Evolutionary conservation across 495 filamentous ascomycete genomes (phyloP).

Genomic region (Poronia punctata): DNA sequence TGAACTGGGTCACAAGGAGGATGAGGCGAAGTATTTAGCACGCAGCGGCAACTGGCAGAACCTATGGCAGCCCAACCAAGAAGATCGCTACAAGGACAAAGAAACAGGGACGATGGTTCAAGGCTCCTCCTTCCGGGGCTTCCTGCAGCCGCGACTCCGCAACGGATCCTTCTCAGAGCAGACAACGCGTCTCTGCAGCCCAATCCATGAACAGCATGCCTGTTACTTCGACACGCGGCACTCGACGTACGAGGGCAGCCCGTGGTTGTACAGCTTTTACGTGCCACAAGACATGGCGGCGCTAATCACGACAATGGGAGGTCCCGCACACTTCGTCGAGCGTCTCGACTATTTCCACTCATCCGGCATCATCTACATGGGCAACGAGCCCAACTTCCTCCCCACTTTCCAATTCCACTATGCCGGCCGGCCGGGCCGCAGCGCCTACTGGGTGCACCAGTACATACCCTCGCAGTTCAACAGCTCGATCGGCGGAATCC

Average conservation of each 20-base stretch:
- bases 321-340: slow-evolving; percentile 47
- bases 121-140: slow-evolving; percentile 52
- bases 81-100: slow-evolving; percentile 26
- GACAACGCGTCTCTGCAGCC: slow-evolving; percentile 58
- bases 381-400: slow-evolving; percentile 69
- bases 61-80: slow-evolving; percentile 41
- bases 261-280: slow-evolving; percentile 67
- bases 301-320: slow-evolving; percentile 53
- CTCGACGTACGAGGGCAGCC: slow-evolving; percentile 64
- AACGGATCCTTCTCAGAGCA: slow-evolving; percentile 63
- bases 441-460: slow-evolving; percentile 50
- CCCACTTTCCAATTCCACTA: slow-evolving; percentile 70
- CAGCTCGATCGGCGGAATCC: slow-evolving; percentile 53
- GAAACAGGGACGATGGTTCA: slow-evolving; percentile 13
- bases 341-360: slow-evolving; percentile 60
- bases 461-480: slow-evolving; percentile 66
- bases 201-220: slow-evolving; percentile 33
- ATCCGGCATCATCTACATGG: slow-evolving; percentile 58
- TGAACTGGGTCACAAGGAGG: slow-evolving; percentile 41
- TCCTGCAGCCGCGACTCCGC: slow-evolving; percentile 56
- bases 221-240: slow-evolving; percentile 52
- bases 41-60: slow-evolving; percentile 53
- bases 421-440: slow-evolving; percentile 57
- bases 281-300: slow-evolving; percentile 65
- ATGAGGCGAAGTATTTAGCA: slow-evolving; percentile 48